Conservation (phyloP, 2,329 filamentous ascomycete genomes). For the Orbilia oligospora region DNA sequence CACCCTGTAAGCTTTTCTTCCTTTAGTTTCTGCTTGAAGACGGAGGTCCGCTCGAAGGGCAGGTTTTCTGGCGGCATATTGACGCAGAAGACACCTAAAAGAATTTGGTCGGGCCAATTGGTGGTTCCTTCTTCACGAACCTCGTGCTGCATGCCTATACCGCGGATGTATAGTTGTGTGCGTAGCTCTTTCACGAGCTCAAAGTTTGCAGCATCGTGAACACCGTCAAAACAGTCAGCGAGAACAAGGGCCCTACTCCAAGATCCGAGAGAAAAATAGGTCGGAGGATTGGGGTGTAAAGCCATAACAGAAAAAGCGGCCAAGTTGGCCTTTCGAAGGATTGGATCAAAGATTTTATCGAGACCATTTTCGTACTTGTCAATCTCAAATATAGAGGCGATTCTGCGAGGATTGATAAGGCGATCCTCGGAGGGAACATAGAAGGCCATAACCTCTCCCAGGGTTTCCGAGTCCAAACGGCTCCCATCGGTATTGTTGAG, state of each 20-base stretch:
- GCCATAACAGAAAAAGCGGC: constrained; percentile 19
- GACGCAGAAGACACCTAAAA: constrained; percentile 16
- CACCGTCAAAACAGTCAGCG: background rate
- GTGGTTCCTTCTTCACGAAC: background rate
- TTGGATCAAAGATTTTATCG: constrained; percentile 8
- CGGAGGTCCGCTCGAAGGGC: background rate
- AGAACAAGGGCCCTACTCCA: background rate
- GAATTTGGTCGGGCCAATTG: constrained; percentile 29
- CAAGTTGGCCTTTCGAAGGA: constrained; percentile 50
- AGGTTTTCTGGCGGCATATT: background rate
- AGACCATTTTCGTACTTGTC: background rate
- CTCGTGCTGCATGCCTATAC: background rate
- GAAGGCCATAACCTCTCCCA: background rate
- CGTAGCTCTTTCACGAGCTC: constrained; percentile 25
- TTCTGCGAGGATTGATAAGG: constrained; percentile 14
- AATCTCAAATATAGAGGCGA: constrained; percentile 3
- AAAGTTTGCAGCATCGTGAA: constrained; percentile 15
- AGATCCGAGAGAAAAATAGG: constrained; percentile 20
- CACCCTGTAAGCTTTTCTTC: constrained; percentile 19
- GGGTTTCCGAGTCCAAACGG: background rate
- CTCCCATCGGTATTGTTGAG: background rate
- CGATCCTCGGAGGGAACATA: constrained; percentile 5
- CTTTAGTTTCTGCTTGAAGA: constrained; percentile 30
- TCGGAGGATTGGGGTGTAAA: background rate
- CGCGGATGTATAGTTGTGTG: constrained; percentile 39